These are phyloP conservation scores for Gracilariopsis chorda DNA, from an alignment of 23 red algal species.

Conservation along the genomic window DNA sequence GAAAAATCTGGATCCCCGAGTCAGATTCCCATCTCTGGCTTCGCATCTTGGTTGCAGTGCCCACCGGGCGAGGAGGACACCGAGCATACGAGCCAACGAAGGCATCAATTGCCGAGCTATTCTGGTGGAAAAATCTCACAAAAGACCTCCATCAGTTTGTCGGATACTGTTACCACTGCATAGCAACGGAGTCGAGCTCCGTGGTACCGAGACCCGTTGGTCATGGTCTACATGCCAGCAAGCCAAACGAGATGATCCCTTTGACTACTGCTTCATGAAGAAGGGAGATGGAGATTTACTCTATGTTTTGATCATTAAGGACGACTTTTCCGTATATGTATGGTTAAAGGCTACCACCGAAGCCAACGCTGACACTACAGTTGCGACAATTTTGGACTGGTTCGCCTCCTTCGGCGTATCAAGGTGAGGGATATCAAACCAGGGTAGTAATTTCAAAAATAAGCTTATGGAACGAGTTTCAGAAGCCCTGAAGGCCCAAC, in stretches of 20 bases:
- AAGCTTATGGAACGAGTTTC: neutral
- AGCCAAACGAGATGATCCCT: neutral
- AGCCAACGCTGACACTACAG: neutral
- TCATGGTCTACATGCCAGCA: neutral
- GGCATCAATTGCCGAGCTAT: neutral
- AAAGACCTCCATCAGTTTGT: neutral
- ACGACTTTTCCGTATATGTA: neutral
- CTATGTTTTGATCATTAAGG: neutral
- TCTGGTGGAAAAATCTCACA: neutral
- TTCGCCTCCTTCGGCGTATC: neutral
- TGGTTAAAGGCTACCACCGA: neutral
- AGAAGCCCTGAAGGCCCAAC: neutral
- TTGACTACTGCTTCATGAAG: neutral
- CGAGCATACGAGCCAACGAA: neutral
- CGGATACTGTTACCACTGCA: neutral
- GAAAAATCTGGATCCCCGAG: neutral
- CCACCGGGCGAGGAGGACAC: neutral
- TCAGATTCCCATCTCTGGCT: neutral
- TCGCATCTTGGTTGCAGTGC: neutral
- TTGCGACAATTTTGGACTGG: neutral
- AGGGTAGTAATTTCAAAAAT: slow-evolving; percentile 24
- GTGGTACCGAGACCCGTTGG: neutral
- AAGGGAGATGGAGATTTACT: neutral
- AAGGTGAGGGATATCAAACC: neutral
- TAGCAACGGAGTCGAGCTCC: neutral